Base-by-base conservation (phyloP, 1,284 basidiomycete genomes). In the Ganoderma multipileum region DNA sequence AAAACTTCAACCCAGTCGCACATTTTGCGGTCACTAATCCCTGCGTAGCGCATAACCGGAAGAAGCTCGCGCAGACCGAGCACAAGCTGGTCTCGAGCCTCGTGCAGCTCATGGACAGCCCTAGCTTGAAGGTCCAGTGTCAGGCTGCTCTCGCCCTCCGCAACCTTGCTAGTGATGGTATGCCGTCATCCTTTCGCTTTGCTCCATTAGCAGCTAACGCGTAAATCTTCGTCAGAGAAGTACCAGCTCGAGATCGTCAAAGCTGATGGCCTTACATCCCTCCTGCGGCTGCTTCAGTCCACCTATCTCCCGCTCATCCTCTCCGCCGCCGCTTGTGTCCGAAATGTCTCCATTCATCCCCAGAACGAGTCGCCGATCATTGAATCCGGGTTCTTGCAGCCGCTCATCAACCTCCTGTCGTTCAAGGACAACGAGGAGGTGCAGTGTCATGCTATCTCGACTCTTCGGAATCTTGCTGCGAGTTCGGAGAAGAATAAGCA, bases 361-460 rank as follows among this genome's bases (percentile, higher is more conserved):
- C 91, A 93, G 79, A 99, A 99, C 85, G 98, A 99, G 81, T 98
- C 96, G 0, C 98, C 98, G 20, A 99, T 99, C 80, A 99, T 99
- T 80, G 98, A 99, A 77, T 95, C 95, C 54, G 97, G 97, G 30
- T 99, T 99, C 86, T 83, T 99, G 65, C 93, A 96, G 77, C 98
- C 98, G 1, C 85, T 99, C 54, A 99, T 99, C 80, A 96, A 96
- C 78, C 87, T 99, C 47, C 86, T 99, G 50, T 96, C 96, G 6
- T 99, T 99, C 84, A 98, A 95, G 81, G 98, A 99, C 81, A 99
- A 99, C 79, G 98, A 99, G 82, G 98, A 99, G 82, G 96, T 99
- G 41, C 97, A 99, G 81, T 99, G 98, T 77, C 98, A 99, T 78
- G 98, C 98, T n/a, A 99, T 99, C 75, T 98, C 95, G 36, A 99